Evolutionary conservation across 176 grass and related monocot species (phyloP), one percentile per base, ranked within the genome.

Genomic region (Triticum turgidum): DNA sequence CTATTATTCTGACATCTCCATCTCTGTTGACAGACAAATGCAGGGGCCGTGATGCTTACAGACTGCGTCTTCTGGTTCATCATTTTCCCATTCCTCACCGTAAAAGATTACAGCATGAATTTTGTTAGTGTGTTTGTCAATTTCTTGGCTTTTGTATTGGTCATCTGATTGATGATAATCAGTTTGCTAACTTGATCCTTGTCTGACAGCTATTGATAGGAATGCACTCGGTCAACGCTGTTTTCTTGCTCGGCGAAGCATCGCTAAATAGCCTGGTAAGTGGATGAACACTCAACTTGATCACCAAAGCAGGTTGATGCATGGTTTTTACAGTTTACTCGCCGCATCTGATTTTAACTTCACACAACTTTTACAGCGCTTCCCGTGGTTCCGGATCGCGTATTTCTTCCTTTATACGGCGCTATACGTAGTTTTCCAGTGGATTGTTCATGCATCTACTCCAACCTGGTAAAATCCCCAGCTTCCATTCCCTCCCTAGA

Each of bases 21-120:
- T 32, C 35, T 62, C 7, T 83, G 13, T 92, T 62, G 54, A 96
- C 89, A 99, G 97, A 87, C 90, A 90, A 96, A 94, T 88, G 97
- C 97, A 85, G 97, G 97, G 3, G 97, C 97, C 1, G 97, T 99
- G 82, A 90, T 99, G 77, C 90, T 99, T 12, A 99, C 97, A 13
- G 97, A 99, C 74, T 96, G 92, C 11, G 97, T 99, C 35, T 99
- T 99, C 83, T 99, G 97, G 97, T 89, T 99, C 89, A 94, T 99
- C 64, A 99, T 99, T 79, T 96, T 99, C 61, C 97, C 97, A 9
- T 96, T 99, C 85, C 94, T 99, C 18, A 91, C 85, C 7, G 80
- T 93, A 4, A 94, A 92, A 90, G 94, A 99, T 84, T 99, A 99
- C 87, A 89, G 89, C 20, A 85, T 96, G 20, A 94, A 93, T 47